Conservation (phyloP, 2,329 filamentous ascomycete genomes). For the Endocalyx cinctus region DNA sequence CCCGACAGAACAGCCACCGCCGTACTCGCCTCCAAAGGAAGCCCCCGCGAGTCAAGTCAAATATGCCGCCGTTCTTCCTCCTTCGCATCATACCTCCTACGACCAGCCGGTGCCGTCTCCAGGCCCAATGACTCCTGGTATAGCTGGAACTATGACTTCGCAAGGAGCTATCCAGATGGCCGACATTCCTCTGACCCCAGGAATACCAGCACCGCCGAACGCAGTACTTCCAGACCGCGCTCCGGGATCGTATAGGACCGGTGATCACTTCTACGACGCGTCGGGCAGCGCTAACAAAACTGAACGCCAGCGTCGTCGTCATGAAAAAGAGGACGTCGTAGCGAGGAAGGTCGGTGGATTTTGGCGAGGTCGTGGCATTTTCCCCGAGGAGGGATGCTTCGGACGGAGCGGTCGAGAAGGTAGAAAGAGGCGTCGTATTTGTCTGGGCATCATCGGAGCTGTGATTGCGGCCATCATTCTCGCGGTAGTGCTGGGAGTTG, state of each 20-base stretch:
- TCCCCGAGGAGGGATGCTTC: conserved; percentile 61
- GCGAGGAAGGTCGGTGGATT: conserved; percentile 54
- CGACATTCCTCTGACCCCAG: conserved; percentile 52
- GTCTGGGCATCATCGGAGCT: conserved; percentile 45
- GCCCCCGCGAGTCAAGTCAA: conserved; percentile 38
- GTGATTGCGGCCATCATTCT: conserved; percentile 53
- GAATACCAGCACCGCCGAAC: conserved; percentile 16
- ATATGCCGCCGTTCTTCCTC: conserved; percentile 56
- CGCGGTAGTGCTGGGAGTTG: conserved; percentile 53
- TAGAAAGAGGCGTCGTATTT: conserved; percentile 58
- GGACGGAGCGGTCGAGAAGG: conserved; percentile 60
- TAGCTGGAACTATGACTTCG: conserved; percentile 58
- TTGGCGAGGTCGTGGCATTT: conserved; percentile 62
- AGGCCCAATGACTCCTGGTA: conserved; percentile 57
- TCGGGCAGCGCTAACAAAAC: conserved; percentile 37
- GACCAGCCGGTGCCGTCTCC: conserved; percentile 54
- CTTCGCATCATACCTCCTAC: conserved; percentile 43
- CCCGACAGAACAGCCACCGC: conserved; percentile 44
- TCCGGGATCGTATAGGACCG: conserved; percentile 40
- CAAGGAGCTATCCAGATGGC: conserved; percentile 57
- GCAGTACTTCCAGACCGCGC: conserved; percentile 38
- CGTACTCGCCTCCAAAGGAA: conserved; percentile 48
- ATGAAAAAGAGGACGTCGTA: conserved; percentile 62
- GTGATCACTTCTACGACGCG: conserved; percentile 38
- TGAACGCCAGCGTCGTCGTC: conserved; percentile 49